Conservation (phyloP, 2,329 filamentous ascomycete species). For the Diplodia sapinea region DNA sequence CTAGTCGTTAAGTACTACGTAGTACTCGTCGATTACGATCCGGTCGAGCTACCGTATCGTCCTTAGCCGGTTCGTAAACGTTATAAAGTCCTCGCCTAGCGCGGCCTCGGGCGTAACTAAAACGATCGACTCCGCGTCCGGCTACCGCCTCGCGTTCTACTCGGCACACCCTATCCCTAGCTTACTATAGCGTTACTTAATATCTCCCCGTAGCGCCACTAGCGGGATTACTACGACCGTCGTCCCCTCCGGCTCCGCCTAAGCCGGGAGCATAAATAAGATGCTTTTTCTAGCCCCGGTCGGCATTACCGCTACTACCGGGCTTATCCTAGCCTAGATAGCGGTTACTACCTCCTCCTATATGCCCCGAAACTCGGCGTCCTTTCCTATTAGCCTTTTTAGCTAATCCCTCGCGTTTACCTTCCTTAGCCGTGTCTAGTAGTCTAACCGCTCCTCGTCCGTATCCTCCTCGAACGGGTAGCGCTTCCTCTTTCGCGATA, state of each 20-base stretch:
- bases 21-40: constrained; percentile 36
- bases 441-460: constrained; percentile 1
- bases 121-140: constrained; percentile 35
- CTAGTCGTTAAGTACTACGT: constrained; percentile 36
- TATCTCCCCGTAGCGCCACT: constrained; percentile 36
- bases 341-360: constrained; percentile 36
- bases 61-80: constrained; percentile 36
- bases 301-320: constrained; percentile 37
- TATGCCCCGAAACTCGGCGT: constrained; percentile 34
- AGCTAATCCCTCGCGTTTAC: constrained; percentile 32
- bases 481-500: constrained; percentile 22
- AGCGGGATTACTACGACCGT: constrained; percentile 38
- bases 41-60: constrained; percentile 34
- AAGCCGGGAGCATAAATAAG: constrained; percentile 40
- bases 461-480: constrained; percentile 32
- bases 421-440: constrained; percentile 31
- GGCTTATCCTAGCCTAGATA: constrained; percentile 36
- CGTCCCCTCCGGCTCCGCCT: constrained; percentile 31
- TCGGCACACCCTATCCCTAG: constrained; percentile 33
- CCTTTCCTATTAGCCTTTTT: constrained; percentile 32
- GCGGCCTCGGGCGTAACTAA: constrained; percentile 39
- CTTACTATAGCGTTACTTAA: constrained; percentile 34
- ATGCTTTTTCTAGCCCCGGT: constrained; percentile 40
- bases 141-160: constrained; percentile 35
- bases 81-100: constrained; percentile 36